phyloP scores from a whole-genome alignment of 1,284 basidiomycete genomes.

The Vanrija humicola region DNA sequence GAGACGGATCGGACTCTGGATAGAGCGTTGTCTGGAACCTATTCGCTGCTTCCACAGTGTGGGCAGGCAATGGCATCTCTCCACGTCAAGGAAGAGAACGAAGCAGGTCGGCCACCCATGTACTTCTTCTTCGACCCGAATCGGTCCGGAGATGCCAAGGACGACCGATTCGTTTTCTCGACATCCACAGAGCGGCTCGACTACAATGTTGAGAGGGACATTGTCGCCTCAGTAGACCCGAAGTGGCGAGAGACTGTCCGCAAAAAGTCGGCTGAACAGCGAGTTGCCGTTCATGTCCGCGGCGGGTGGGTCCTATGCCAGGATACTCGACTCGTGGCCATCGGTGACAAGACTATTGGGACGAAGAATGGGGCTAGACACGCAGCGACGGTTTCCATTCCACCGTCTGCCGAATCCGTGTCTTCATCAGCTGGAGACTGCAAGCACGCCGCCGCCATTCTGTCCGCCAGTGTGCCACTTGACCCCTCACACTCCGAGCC shows the following conservation, averaged over 20 bases:
- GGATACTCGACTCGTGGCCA: slow-evolving; percentile 31
- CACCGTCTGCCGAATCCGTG: slow-evolving; percentile 57
- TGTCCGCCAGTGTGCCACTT: slow-evolving; percentile 71
- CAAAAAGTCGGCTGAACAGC: slow-evolving; percentile 51
- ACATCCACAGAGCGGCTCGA: slow-evolving; percentile 71
- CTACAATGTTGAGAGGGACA: slow-evolving; percentile 70
- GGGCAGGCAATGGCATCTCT: slow-evolving; percentile 85
- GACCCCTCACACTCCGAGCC: slow-evolving; percentile 59
- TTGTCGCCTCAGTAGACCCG: slow-evolving; percentile 65
- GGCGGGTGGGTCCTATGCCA: slow-evolving; percentile 57
- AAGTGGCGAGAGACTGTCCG: slow-evolving; percentile 66
- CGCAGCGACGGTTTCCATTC: slow-evolving; percentile 62
- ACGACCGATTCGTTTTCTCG: slow-evolving; percentile 79
- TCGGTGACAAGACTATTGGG: slow-evolving; percentile 43
- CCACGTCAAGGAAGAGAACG: slow-evolving; percentile 56
- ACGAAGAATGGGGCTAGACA: slow-evolving; percentile 23
- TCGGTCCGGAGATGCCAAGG: slow-evolving; percentile 65
- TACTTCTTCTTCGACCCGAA: slow-evolving; percentile 83
- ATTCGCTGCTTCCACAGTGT: slow-evolving; percentile 75
- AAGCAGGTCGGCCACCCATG: slow-evolving; percentile 56
- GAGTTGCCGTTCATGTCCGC: slow-evolving; percentile 58
- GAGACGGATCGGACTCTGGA: slow-evolving; percentile 61
- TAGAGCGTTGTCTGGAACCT: slow-evolving; percentile 73
- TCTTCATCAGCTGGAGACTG: slow-evolving; percentile 60
- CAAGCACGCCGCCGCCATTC: slow-evolving; percentile 65